Conservation (phyloP, 148 eudicot genomes). For the Heliosperma pusillum region DNA sequence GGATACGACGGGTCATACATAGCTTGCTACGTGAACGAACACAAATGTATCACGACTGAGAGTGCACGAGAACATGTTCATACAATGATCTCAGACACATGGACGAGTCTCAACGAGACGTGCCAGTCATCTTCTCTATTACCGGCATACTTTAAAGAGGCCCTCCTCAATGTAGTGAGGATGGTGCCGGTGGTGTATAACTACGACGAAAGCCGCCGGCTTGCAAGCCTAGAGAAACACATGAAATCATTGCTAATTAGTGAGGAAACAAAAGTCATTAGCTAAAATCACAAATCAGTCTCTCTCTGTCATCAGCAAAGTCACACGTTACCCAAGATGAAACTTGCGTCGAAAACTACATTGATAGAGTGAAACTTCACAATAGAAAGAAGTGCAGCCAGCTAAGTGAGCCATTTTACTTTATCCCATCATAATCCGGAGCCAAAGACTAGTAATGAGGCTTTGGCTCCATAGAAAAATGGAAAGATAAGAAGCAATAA, state of each 20-base stretch:
- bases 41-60: slow-evolving; percentile 18
- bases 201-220: slow-evolving; percentile 22
- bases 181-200: slow-evolving; percentile 39
- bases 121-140: slow-evolving; percentile 22
- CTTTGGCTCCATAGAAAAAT: no score
- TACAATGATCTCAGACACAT: slow-evolving; percentile 32
- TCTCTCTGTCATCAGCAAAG: no score
- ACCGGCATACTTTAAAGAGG: slow-evolving; percentile 25
- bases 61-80: slow-evolving; percentile 24
- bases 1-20: slow-evolving; percentile 42
- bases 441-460: no score
- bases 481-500: no score
- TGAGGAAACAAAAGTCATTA: not conserved
- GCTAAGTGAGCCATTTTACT: no score
- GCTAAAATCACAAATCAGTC: no score
- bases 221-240: slow-evolving; percentile 24
- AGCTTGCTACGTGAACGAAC: slow-evolving; percentile 34
- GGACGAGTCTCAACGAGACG: slow-evolving; percentile 37
- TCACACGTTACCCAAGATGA: no score
- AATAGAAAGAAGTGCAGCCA: no score
- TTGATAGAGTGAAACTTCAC: no score
- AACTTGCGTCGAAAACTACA: no score
- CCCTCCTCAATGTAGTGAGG: slow-evolving; percentile 35
- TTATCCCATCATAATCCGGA: no score
- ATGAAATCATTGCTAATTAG: slow-evolving; percentile 25